Base-by-base conservation (phyloP, 2,329 filamentous ascomycete species). In the Botrytis aclada region DNA sequence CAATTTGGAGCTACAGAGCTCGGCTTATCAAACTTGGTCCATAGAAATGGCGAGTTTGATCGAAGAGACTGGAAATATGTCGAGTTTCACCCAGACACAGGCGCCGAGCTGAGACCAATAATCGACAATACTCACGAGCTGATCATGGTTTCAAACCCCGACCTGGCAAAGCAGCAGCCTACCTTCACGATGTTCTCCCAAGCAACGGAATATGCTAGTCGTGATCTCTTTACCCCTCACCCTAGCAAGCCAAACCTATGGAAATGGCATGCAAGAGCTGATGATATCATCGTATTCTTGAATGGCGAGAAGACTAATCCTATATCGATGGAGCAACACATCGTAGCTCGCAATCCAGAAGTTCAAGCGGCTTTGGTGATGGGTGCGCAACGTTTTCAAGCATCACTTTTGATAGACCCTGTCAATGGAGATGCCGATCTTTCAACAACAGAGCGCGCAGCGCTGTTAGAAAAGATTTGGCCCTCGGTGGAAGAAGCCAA, bases 231-330 rank as follows among this genome's bases (percentile, higher is more conserved):
- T 77, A 61, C 18, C 72, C 74, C 2, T 76, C 70, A 32, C 82
- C 84, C 72, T 80, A 78, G 74, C 4, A 81, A 81, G 9, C 74
- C 77, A 0, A 73, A 76, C 47, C 75, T 81, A 1, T 84, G 82
- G 81, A 78, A 76, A 16, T 83, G 78, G 70, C 51, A 77, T 29
- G 82, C 82, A 14, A 78, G 83, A 16, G 72, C 75, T 10, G 83
- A 85, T 64, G 83, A 85, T 76, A 79, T 84, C 29, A 81, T 85
- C 45, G 82, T 84, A 0, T 77, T 84, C 34, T 80, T 79, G 29
- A 84, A 82, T 61, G 84, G 84, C 2, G 83, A 84, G 70, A 85
- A 85, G 74, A 80, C 84, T 45, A 84, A 84, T 51, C 83, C 83
- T 0, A 75, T 82, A 29, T 63, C 56, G 1, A 63, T 71, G 69